Percentiles rank a stretch among this genome's conserved stretches.
Conservation (phyloP, 2,329 filamentous ascomycete genomes). For the Delphinella strobiligena region DNA sequence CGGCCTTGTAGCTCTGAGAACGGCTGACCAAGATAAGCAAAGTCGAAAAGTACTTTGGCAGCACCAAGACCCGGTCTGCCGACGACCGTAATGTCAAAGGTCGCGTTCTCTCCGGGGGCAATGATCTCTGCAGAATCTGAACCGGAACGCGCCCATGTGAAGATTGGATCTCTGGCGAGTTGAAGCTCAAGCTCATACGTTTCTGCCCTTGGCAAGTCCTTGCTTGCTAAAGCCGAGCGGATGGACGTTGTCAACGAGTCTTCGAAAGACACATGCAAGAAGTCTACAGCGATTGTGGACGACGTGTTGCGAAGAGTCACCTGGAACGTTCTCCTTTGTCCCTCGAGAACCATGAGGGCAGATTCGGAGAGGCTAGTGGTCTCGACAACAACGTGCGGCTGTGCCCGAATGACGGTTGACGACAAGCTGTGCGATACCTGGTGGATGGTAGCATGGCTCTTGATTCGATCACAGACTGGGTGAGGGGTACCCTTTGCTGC, state of each 20-base stretch:
- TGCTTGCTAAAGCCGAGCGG: slow-evolving; percentile 60
- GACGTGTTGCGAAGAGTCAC: slow-evolving; percentile 74
- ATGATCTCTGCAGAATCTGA: slow-evolving; percentile 46
- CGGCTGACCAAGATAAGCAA: slow-evolving; percentile 58
- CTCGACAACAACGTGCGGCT: slow-evolving; percentile 66
- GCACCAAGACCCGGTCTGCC: slow-evolving; percentile 63
- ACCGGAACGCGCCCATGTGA: slow-evolving; percentile 42
- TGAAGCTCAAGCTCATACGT: slow-evolving; percentile 79
- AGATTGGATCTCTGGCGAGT: slow-evolving; percentile 49
- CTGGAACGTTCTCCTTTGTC: slow-evolving; percentile 66
- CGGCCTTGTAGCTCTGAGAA: slow-evolving; percentile 55
- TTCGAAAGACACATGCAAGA: slow-evolving; percentile 78
- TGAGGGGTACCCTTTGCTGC: neutral
- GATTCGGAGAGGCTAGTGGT: slow-evolving; percentile 70
- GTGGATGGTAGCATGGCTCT: slow-evolving; percentile 6
- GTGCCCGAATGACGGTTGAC: slow-evolving; percentile 64
- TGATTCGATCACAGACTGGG: neutral
- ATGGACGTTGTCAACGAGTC: slow-evolving; percentile 74
- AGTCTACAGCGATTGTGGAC: slow-evolving; percentile 57
- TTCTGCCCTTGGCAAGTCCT: slow-evolving; percentile 66
- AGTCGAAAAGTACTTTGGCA: slow-evolving; percentile 9
- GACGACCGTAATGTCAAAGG: slow-evolving; percentile 45
- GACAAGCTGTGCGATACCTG: slow-evolving; percentile 35
- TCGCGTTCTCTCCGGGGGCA: slow-evolving; percentile 17
- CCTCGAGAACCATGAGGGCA: slow-evolving; percentile 85